Conservation (phyloP, 2,329 filamentous ascomycete genomes). For the Colletotrichum trifolii region DNA sequence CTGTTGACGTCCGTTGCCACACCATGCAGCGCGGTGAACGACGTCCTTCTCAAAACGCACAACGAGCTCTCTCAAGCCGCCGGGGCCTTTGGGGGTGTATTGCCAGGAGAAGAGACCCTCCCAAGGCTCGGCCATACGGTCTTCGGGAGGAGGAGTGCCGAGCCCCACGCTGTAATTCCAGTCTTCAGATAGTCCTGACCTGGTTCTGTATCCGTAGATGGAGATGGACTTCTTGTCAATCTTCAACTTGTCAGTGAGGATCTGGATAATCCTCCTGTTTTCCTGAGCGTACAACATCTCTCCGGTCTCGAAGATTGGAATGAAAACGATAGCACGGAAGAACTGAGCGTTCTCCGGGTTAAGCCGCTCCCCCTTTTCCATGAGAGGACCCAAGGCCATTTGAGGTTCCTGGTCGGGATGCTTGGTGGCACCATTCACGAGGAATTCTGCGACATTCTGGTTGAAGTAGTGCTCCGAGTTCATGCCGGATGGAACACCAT, state of each 20-base stretch:
- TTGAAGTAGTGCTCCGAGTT: constrained; percentile 16
- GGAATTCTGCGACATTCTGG: constrained; percentile 27
- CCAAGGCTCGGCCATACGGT: constrained; percentile 16
- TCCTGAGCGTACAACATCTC: constrained; percentile 1
- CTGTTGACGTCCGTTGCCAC: constrained; percentile 6
- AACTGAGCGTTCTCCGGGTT: constrained; percentile 14
- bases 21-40: constrained; percentile 43
- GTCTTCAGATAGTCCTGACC: constrained; percentile 10
- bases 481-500: background rate
- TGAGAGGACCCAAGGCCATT: constrained; percentile 11
- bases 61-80: constrained; percentile 20
- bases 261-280: constrained; percentile 1
- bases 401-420: constrained; percentile 8
- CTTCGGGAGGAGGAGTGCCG: constrained; percentile 6
- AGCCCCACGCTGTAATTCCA: background rate
- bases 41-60: constrained; percentile 33
- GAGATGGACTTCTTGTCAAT: constrained; percentile 21
- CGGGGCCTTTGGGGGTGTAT: constrained; percentile 25
- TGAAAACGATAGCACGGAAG: constrained; percentile 25
- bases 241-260: constrained; percentile 13
- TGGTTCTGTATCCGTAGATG: constrained; percentile 17
- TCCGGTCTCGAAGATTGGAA: constrained; percentile 6
- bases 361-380: constrained; percentile 4
- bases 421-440: constrained; percentile 2
- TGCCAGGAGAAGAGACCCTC: constrained; percentile 28